Evolutionary conservation across 2,329 filamentous ascomycete species (phyloP).

Genomic region (Cordyceps tenuipes): DNA sequence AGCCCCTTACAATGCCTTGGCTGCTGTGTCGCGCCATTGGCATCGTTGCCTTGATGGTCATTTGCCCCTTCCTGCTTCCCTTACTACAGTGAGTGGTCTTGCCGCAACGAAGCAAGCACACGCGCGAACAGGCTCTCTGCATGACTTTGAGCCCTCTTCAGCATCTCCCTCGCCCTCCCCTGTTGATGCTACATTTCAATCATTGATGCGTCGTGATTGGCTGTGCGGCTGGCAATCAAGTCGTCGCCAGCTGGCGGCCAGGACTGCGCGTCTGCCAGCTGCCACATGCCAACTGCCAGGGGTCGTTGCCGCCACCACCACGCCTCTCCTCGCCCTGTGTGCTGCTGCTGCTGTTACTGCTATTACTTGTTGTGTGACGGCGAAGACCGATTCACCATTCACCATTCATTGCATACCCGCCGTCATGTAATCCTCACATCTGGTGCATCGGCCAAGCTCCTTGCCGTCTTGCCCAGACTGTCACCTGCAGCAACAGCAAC

Average conservation of each 20-base stretch:
- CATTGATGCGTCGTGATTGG: background rate
- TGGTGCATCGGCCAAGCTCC: background rate
- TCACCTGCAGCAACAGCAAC: background rate
- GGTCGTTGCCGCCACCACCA: background rate
- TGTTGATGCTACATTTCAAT: background rate
- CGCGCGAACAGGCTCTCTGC: background rate
- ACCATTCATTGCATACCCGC: background rate
- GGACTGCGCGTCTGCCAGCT: constrained; percentile 5
- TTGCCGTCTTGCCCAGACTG: background rate
- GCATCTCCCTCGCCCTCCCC: background rate
- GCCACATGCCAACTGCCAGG: constrained; percentile 9
- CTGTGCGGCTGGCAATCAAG: background rate
- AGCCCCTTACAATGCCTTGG: background rate
- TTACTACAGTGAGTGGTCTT: constrained; percentile 14
- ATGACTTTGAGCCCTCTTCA: background rate
- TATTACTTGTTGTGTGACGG: constrained; percentile 1
- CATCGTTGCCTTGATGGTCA: constrained; percentile 7
- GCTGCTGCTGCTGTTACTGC: background rate
- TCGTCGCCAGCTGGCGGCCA: constrained; percentile 6
- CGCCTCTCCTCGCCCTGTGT: background rate
- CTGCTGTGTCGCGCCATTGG: background rate
- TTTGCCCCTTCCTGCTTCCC: background rate
- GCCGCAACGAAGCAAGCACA: background rate
- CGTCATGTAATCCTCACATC: background rate
- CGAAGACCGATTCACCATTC: background rate